Percentiles rank a stretch among this genome's conserved stretches.
phyloP scores from a whole-genome alignment of 179 eudicot genomes.

The Patellifolia procumbens region DNA sequence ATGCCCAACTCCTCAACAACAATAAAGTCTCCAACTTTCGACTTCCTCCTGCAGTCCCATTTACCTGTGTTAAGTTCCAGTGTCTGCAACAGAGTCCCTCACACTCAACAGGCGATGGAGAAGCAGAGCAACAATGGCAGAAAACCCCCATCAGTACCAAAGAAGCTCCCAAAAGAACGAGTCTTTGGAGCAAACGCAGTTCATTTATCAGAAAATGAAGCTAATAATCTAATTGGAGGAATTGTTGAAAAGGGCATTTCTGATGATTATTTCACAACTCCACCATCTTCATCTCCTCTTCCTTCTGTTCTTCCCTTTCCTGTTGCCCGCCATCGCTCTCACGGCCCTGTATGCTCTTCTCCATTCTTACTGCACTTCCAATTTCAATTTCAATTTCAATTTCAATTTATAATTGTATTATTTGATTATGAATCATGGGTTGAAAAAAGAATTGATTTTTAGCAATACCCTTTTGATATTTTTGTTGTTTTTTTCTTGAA shows the following conservation, averaged over 20 bases:
- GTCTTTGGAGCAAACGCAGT: slow-evolving; percentile 37
- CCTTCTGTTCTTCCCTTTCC: slow-evolving; percentile 83
- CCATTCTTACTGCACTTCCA: background rate
- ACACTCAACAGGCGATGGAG: slow-evolving; percentile 7
- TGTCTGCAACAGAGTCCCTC: background rate
- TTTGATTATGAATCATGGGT: background rate
- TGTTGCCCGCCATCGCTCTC: slow-evolving; percentile 95
- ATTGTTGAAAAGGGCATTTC: slow-evolving; percentile 72
- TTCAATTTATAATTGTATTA: background rate
- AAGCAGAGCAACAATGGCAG: slow-evolving; percentile 20
- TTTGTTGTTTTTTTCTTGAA: background rate
- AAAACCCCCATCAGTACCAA: slow-evolving; percentile 15
- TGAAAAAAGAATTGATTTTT: background rate
- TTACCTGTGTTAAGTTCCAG: too few relatives aligned
- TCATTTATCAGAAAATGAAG: slow-evolving; percentile 33
- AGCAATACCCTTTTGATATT: background rate
- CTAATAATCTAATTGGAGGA: slow-evolving; percentile 57
- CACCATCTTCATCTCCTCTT: slow-evolving; percentile 54
- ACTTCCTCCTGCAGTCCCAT: too few relatives aligned
- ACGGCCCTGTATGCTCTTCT: slow-evolving; percentile 63
- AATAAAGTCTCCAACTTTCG: background rate
- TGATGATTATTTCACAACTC: slow-evolving; percentile 19
- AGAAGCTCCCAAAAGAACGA: slow-evolving; percentile 24
- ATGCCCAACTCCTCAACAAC: too few relatives aligned
- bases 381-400: background rate